Conservation (phyloP, 495 filamentous ascomycete genomes). For the Penicillium diatomitis region DNA sequence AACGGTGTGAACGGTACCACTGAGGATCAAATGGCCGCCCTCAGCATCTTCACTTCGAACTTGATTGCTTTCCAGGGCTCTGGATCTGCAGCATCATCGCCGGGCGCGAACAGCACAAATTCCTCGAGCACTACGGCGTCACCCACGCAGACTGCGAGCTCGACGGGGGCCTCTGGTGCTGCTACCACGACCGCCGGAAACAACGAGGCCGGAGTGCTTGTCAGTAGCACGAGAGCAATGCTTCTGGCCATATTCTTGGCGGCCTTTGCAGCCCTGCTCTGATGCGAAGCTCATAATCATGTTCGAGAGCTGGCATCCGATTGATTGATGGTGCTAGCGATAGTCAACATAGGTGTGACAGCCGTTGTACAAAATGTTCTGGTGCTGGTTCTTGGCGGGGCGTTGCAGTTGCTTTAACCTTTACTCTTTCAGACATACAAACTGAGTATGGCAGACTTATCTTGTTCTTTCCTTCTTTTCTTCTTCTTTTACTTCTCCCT, state of each 20-base stretch:
- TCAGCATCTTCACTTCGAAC: conserved; percentile 46
- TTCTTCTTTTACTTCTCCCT: too few species aligned
- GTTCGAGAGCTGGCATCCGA: too few species aligned
- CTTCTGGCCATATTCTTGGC: background rate
- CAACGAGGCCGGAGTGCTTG: conserved; percentile 4
- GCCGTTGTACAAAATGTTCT: too few species aligned
- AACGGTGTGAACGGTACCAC: conserved; percentile 56
- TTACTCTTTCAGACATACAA: too few species aligned
- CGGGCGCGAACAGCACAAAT: conserved; percentile 7
- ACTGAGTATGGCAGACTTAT: too few species aligned
- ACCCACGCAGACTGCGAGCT: background rate
- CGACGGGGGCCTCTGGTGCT: background rate
- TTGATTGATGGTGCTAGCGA: too few species aligned
- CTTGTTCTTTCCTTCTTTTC: too few species aligned
- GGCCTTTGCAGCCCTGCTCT: conserved; percentile 1
- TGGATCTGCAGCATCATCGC: background rate
- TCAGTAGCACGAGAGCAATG: background rate
- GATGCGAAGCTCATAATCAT: too few species aligned
- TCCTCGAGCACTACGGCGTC: conserved; percentile 1
- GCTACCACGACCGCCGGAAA: background rate
- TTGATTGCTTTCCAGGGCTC: conserved; percentile 26
- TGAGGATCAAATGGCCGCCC: conserved; percentile 25
- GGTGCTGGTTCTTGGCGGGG: too few species aligned
- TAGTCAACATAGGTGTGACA: too few species aligned
- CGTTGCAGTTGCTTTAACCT: too few species aligned